Percentiles rank a stretch among this genome's conserved stretches.
These are phyloP conservation scores for Trypanosoma brucei DNA, from an alignment of 208 protist species.

Conservation along the genomic window DNA sequence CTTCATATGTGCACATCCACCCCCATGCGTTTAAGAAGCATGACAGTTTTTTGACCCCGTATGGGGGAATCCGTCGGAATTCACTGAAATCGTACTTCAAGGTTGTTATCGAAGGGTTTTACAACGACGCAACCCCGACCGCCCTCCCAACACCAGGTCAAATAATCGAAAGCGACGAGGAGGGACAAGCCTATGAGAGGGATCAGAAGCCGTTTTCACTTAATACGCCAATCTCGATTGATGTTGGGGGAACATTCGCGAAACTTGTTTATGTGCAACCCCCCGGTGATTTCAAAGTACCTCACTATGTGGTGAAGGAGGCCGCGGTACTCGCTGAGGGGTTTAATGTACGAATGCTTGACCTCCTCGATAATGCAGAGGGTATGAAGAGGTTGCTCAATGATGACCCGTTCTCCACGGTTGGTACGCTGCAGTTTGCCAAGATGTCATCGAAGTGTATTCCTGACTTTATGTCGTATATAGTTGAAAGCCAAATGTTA, in stretches of 20 bases:
- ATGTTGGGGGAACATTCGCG: slow-evolving; percentile 89
- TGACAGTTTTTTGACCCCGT: slow-evolving; percentile 69
- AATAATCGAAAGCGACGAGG: slow-evolving; percentile 8
- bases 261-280: slow-evolving; percentile 86
- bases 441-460: slow-evolving; percentile 81
- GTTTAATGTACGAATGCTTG: slow-evolving; percentile 50
- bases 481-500: slow-evolving; percentile 28
- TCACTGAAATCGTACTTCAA: slow-evolving; percentile 68
- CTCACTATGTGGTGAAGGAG: slow-evolving; percentile 49
- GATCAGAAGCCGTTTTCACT: slow-evolving; percentile 20
- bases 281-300: slow-evolving; percentile 31
- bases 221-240: slow-evolving; percentile 67
- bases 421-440: slow-evolving; percentile 77
- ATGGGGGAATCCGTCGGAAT: slow-evolving; percentile 55
- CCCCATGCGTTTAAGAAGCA: slow-evolving; percentile 84
- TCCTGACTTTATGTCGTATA: slow-evolving; percentile 65
- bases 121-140: slow-evolving; percentile 16
- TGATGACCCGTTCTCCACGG: slow-evolving; percentile 26
- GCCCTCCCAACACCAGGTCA: neutral
- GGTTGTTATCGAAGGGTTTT: slow-evolving; percentile 55
- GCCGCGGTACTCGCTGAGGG: slow-evolving; percentile 72
- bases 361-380: slow-evolving; percentile 45
- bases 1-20: slow-evolving; percentile 73
- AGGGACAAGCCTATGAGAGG: neutral
- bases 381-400: slow-evolving; percentile 38